Conservation (phyloP, 1,139 yeast species). For the Petasospora rhodanensis region DNA sequence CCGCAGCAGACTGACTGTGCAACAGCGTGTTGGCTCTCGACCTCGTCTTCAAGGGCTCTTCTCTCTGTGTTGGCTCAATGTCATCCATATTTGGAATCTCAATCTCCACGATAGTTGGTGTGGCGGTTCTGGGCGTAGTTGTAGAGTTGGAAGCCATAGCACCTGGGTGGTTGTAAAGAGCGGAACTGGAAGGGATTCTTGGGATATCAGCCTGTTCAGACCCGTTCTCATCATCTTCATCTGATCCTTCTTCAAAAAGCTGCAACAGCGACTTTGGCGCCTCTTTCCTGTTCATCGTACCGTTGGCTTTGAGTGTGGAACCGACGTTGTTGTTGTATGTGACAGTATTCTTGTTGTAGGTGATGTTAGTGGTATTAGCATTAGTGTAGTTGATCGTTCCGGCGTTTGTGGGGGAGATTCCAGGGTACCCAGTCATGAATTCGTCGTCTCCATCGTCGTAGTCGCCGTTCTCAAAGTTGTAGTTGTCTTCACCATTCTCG, state of each 20-base stretch:
- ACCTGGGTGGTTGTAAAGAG: slow-evolving; percentile 40
- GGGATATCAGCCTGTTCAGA: slow-evolving; percentile 19
- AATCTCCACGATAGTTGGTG: slow-evolving; percentile 45
- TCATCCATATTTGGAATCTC: slow-evolving; percentile 51
- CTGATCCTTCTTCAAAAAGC: slow-evolving; percentile 53
- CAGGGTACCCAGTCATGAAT: slow-evolving; percentile 25
- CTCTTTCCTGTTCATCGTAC: slow-evolving; percentile 33
- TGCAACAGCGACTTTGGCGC: slow-evolving; percentile 72
- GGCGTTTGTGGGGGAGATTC: slow-evolving; percentile 10
- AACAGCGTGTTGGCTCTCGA: slow-evolving; percentile 47
- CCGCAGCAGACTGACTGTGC: slow-evolving; percentile 48
- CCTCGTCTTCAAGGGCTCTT: slow-evolving; percentile 29
- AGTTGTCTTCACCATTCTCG: slow-evolving; percentile 27
- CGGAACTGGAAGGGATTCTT: slow-evolving; percentile 29
- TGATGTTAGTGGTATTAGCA: slow-evolving; percentile 17
- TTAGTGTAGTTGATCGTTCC: slow-evolving; percentile 11
- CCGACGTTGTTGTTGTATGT: slow-evolving; percentile 25
- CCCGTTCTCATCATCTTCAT: slow-evolving; percentile 20
- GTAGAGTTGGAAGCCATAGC: slow-evolving; percentile 11
- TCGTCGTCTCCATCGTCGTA: slow-evolving; percentile 32
- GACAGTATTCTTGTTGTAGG: slow-evolving; percentile 24
- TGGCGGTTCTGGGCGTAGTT: slow-evolving; percentile 26
- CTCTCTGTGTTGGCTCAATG: slow-evolving; percentile 21
- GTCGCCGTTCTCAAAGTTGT: slow-evolving; percentile 29
- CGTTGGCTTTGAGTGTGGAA: slow-evolving; percentile 26